Conservation (phyloP, 1,284 basidiomycete genomes). For the Apiotrichum siamense region DNA sequence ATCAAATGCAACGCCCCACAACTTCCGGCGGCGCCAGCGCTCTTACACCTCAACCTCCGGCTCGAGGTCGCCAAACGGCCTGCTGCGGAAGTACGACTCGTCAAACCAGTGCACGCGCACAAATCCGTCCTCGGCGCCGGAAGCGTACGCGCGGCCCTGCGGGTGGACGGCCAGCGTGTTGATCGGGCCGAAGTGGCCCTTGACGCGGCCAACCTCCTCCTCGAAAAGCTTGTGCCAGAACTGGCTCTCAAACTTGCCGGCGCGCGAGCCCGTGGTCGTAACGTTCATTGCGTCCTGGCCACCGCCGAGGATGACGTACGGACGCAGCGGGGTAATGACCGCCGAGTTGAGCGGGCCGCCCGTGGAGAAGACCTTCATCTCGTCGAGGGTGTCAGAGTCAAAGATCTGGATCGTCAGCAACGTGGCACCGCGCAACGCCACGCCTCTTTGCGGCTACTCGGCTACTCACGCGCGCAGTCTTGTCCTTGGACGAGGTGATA, state of each 20-base stretch:
- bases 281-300: conserved; percentile 98
- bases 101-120: conserved; percentile 83
- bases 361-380: conserved; percentile 88
- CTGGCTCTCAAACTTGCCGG: conserved; percentile 96
- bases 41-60: conserved; percentile 52
- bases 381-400: conserved; percentile 77
- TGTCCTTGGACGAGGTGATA: conserved; percentile 94
- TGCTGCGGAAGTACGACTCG: conserved; percentile 79
- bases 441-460: neutral
- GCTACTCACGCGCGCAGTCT: conserved; percentile 73
- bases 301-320: conserved; percentile 89
- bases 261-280: conserved; percentile 85
- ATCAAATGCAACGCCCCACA: too few species aligned
- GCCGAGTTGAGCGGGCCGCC: conserved; percentile 97
- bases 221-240: conserved; percentile 99
- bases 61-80: conserved; percentile 83
- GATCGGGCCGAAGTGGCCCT: conserved; percentile 89
- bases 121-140: conserved; percentile 95
- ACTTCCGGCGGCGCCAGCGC: too few species aligned
- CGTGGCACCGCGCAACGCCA: too few species aligned
- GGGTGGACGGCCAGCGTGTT: conserved; percentile 98
- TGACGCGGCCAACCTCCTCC: conserved; percentile 95
- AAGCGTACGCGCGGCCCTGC: conserved; percentile 79
- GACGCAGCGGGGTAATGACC: conserved; percentile 72
- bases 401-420: conserved; percentile 62